Percentiles rank a stretch among this genome's conserved stretches.
Conservation (phyloP, 148 eudicot genomes). For the Heliamphora exappendiculata region DNA sequence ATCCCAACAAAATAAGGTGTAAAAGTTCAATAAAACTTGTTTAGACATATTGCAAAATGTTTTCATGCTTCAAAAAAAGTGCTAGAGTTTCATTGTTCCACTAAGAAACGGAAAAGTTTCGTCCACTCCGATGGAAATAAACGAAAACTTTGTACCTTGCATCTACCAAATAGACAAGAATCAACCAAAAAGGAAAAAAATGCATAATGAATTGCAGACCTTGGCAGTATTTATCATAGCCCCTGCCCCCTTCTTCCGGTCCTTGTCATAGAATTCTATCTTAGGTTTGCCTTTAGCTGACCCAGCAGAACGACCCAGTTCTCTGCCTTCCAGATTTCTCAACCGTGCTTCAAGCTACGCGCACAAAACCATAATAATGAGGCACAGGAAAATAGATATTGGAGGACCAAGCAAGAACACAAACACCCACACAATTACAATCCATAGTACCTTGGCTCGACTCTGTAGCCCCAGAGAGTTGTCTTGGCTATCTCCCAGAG, state of each 20-base stretch:
- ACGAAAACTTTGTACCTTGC: too few relatives aligned
- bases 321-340: slow-evolving; percentile 83
- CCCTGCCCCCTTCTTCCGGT: slow-evolving; percentile 71
- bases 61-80: too few relatives aligned
- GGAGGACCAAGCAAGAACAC: neutral
- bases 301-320: slow-evolving; percentile 76
- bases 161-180: neutral
- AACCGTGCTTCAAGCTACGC: slow-evolving; percentile 79
- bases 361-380: neutral
- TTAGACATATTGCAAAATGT: too few relatives aligned
- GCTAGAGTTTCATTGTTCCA: too few relatives aligned
- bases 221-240: slow-evolving; percentile 84
- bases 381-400: slow-evolving; percentile 7
- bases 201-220: slow-evolving; percentile 29
- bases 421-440: neutral
- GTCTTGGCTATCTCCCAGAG: slow-evolving; percentile 78
- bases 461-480: slow-evolving; percentile 86
- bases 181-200: neutral
- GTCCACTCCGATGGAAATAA: too few relatives aligned
- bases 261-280: slow-evolving; percentile 85
- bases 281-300: slow-evolving; percentile 94
- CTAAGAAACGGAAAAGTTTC: too few relatives aligned
- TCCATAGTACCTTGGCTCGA: slow-evolving; percentile 54
- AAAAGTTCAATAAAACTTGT: too few relatives aligned
- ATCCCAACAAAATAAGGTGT: too few relatives aligned